Evolutionary conservation across 108 stramenopile genomes (phyloP), one percentile per base, ranked within the genome.

Genomic region (Parietichytrium sp.): DNA sequence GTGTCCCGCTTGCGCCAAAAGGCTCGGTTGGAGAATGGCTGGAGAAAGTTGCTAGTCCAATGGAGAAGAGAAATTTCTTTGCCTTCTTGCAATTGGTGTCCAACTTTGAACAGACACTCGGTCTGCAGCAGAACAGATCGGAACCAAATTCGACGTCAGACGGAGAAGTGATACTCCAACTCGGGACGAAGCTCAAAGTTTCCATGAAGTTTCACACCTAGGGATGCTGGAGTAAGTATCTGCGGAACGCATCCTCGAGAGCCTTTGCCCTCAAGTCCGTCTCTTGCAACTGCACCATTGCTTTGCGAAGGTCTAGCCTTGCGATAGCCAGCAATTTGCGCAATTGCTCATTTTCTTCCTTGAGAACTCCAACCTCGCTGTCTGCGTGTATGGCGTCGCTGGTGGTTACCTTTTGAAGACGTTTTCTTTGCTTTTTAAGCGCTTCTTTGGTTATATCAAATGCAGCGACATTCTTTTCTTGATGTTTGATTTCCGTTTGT

Each of bases 11-110:
- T 6, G 61, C 61, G 8, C 15, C 61, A 31, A 72, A 80, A 30
- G 79, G 79, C 45, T 80, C 79, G 3, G 79, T 80, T 3, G 79
- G 79, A 33, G 51, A 80, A 52, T 80, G 79, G 79, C 51, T 80
- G 25, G 51, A 80, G 29, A 53, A 27, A 25, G 33, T 52, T 36
- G 79, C 79, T 36, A 80, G 51, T 6, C 79, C 79, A 7, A 30
- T 80, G 8, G 79, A 80, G 51, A 80, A 80, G 79, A 31, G 79
- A 18, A 80, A 80, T 23, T 80, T 80, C 20, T 29, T 80, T 36
- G 79, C 51, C 51, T 80, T 80, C 45, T 18, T 80, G 26, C 79
- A 80, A 13, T 15, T 29, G 4, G 18, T 80, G 25, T 51, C 51
- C n/a, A 52, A 53, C 49, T 80, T 53, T 31, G 79, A 80, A 31